phyloP scores from a whole-genome alignment of 129 eudicot species.

The Centella asiatica region DNA sequence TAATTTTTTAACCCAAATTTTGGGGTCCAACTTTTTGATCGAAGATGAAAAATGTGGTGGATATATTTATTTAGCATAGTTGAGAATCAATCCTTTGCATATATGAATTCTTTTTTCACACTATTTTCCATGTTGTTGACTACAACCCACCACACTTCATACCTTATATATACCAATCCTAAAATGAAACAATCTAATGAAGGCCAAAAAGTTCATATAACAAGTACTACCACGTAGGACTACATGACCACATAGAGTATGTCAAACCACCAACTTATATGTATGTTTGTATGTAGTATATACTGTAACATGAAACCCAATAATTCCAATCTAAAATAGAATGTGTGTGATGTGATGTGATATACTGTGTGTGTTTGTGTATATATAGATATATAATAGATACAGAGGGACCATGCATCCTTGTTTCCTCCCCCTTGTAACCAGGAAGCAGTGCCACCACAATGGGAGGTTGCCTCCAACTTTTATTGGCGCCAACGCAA shows the following conservation, averaged over 20 bases:
- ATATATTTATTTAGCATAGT: no score
- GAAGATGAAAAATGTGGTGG: not conserved
- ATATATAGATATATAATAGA: not conserved
- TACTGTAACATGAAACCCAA: not conserved
- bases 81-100: no score
- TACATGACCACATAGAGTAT: no score
- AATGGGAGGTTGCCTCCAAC: slow-evolving; percentile 5
- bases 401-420: slow-evolving; percentile 33
- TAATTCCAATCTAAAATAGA: not conserved
- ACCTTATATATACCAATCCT: not conserved
- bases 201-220: not conserved
- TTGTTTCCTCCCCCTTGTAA: slow-evolving; percentile 51
- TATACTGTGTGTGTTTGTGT: not conserved
- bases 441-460: slow-evolving; percentile 32
- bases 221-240: no score
- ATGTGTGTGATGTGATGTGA: no score
- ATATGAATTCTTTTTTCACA: no score
- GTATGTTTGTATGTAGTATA: not conserved
- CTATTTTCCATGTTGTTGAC: no score
- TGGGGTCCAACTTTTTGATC: not conserved
- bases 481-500: not conserved
- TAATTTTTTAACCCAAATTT: no score
- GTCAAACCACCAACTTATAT: not conserved
- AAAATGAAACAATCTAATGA: not conserved
- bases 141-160: not conserved